A percentile compares a stretch with the other conserved stretches of the same genome.
Evolutionary conservation across 148 eudicot genomes (phyloP).

Genomic region (Polygonum maritimum): DNA sequence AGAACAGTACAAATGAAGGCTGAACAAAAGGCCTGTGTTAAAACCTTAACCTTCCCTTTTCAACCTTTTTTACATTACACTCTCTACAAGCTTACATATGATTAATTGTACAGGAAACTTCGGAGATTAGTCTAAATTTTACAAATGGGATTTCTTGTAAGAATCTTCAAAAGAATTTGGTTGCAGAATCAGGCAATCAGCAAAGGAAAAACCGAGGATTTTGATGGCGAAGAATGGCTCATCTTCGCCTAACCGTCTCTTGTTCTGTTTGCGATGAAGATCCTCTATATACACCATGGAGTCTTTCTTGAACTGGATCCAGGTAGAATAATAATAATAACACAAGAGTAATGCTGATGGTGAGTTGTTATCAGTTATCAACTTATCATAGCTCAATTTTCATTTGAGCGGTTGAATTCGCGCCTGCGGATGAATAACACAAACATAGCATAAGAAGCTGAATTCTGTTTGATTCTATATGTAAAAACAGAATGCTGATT

Average conservation of each 20-base stretch:
- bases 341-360: conserved; percentile 10
- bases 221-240: conserved; percentile 12
- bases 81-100: conserved; percentile 10
- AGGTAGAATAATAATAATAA: conserved; percentile 7
- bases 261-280: conserved; percentile 10
- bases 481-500: background rate
- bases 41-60: conserved; percentile 6
- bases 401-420: conserved; percentile 43
- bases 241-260: background rate
- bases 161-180: conserved; percentile 25
- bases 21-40: conserved; percentile 8
- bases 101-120: conserved; percentile 14
- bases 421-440: conserved; percentile 32
- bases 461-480: background rate
- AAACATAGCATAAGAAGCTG: background rate
- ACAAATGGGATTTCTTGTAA: conserved; percentile 19
- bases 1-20: background rate
- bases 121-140: conserved; percentile 31
- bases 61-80: conserved; percentile 3
- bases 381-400: conserved; percentile 35
- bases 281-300: conserved; percentile 8
- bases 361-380: conserved; percentile 8
- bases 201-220: background rate
- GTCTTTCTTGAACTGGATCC: conserved; percentile 14
- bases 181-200: conserved; percentile 21